Evolutionary conservation across 768 basidiomycete genomes (phyloP).

Genomic region (Amyloporia xantha): DNA sequence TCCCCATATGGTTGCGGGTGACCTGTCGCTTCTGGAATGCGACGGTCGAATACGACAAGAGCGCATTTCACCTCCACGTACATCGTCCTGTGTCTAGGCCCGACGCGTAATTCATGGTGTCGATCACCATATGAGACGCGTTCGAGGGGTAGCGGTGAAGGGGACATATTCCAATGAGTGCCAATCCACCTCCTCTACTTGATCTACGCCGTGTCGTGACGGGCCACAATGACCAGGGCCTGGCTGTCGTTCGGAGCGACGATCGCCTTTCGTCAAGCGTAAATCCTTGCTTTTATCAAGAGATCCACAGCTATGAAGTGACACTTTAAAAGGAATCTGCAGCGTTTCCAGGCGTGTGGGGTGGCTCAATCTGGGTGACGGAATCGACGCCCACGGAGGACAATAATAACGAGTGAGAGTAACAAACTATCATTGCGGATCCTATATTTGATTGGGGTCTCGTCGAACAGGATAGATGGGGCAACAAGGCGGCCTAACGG

Average conservation of each 20-base stretch:
- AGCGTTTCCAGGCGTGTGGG: constrained; percentile 23
- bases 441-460: background rate
- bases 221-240: constrained; percentile 37
- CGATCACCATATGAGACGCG: too few species aligned
- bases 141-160: too few species aligned
- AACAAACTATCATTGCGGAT: background rate
- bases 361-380: constrained; percentile 44
- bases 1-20: background rate
- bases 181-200: constrained; percentile 22
- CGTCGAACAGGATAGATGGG: constrained; percentile 41
- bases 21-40: too few species aligned
- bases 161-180: too few species aligned
- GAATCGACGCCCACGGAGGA: constrained; percentile 45
- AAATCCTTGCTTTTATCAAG: constrained; percentile 11
- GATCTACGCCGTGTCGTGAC: constrained; percentile 47
- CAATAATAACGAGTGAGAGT: constrained; percentile 36
- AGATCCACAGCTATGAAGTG: background rate
- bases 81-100: too few species aligned
- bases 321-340: background rate
- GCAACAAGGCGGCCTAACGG: constrained; percentile 32
- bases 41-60: too few species aligned
- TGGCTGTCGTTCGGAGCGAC: constrained; percentile 36
- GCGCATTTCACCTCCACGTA: too few species aligned
- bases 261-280: constrained; percentile 19
- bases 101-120: too few species aligned